These are phyloP conservation scores for Paragyromitra xinjiangensis DNA, from an alignment of 495 filamentous ascomycete genomes.

Conservation along the genomic window DNA sequence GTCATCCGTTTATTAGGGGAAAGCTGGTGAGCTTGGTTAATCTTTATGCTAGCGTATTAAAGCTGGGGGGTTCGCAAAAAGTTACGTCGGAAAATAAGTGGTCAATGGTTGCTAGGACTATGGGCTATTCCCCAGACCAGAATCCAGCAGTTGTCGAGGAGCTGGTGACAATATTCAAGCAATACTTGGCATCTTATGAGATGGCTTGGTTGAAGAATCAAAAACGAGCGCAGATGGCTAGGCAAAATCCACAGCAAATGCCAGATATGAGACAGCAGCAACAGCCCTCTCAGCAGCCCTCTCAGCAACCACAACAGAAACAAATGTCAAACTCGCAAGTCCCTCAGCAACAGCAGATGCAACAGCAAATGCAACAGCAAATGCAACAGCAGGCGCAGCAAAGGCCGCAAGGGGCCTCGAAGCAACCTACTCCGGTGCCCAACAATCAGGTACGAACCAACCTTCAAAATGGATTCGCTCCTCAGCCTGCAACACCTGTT, in stretches of 20 bases:
- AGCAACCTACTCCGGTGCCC: slow-evolving; percentile 55
- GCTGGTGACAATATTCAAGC: slow-evolving; percentile 74
- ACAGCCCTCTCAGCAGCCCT: slow-evolving; percentile 58
- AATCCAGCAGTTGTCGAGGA: slow-evolving; percentile 72
- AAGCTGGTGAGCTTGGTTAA: slow-evolving; percentile 75
- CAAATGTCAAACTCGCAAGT: slow-evolving; percentile 57
- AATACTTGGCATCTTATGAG: slow-evolving; percentile 78
- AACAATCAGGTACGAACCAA: slow-evolving; percentile 50
- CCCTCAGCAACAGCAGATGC: slow-evolving; percentile 31
- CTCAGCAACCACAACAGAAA: slow-evolving; percentile 60
- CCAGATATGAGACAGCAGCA: slow-evolving; percentile 60
- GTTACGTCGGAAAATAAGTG: slow-evolving; percentile 74
- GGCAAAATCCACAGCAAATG: slow-evolving; percentile 59
- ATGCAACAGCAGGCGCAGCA: slow-evolving; percentile 58
- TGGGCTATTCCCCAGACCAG: slow-evolving; percentile 74
- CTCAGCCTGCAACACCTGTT: slow-evolving; percentile 45
- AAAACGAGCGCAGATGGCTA: slow-evolving; percentile 65
- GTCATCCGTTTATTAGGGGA: slow-evolving; percentile 73
- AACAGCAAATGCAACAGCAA: slow-evolving; percentile 60
- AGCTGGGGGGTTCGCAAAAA: slow-evolving; percentile 79
- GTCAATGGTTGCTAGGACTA: slow-evolving; percentile 71
- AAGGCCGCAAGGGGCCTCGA: slow-evolving; percentile 62
- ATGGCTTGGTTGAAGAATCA: slow-evolving; percentile 71
- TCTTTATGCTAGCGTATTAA: slow-evolving; percentile 78
- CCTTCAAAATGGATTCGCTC: slow-evolving; percentile 52